Base-by-base conservation (phyloP, 768 basidiomycete genomes). In the Termitomyces sp. region DNA sequence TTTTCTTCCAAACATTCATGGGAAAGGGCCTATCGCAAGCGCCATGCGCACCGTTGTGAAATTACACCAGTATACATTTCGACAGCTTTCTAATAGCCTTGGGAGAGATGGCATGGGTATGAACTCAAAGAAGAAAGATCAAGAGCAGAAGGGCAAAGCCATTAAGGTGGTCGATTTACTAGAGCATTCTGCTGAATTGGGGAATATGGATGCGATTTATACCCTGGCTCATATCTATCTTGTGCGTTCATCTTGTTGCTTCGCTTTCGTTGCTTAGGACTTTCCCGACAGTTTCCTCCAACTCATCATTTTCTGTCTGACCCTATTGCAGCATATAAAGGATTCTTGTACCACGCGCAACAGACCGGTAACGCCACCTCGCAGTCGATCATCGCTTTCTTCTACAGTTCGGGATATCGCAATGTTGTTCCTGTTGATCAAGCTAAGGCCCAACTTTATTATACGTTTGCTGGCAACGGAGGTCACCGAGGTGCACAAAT, bases 401-500 rank as follows among this genome's bases (percentile, higher is more conserved):
- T 98, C 67, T 73, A 97, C 64, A 81, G 93, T 9, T 88, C 93
- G 0, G 95, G 94, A 3, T 96, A 90, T 63, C 80, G 78, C 49
- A 75, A 75, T 44, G 70, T 85, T 6, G 80, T 82, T 11, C 76
- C 81, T 1, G 75, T 84, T 0, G 80, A 90, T 56, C 87, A 90
- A 67, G 85, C 86, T 14, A 85, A 85, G 69, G 93, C 95, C 0
- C 85, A 96, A 58, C 76, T 98, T 0, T 90, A 96, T 64, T 93
- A 94, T 67, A 97, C 95, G 0, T 98, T 98, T 63, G 87, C 95
- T 3, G 94, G 93, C 1, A 85, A 94, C 49, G 87, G 88, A 2
- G 91, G 88, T 0, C 82, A 94, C 70, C 84, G 85, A 62, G 88
- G 89, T 5, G 90, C 96, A 0, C 87, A 94, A 67, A 94, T 96